Percentiles rank a stretch among this genome's conserved stretches.
phyloP scores from a whole-genome alignment of 805 yeast species.

The Hanseniaspora mollemarum region DNA sequence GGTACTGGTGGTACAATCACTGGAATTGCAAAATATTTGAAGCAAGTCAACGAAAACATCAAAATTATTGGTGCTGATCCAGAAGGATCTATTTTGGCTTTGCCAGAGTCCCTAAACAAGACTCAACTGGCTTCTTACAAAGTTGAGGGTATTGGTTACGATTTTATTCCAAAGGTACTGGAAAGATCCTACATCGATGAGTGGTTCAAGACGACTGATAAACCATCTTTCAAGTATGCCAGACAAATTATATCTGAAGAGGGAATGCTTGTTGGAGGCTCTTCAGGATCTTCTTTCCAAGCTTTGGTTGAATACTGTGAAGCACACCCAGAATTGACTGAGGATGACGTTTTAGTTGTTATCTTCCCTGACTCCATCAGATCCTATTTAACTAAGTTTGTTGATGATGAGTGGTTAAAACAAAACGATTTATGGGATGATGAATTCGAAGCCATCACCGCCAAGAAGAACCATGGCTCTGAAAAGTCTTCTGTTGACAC shows the following conservation, averaged over 20 bases:
- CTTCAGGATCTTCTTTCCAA: constrained; percentile 72
- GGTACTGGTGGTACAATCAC: constrained; percentile 90
- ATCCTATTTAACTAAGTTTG: constrained; percentile 76
- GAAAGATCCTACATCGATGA: constrained; percentile 53
- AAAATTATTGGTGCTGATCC: constrained; percentile 75
- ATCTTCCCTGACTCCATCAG: constrained; percentile 80
- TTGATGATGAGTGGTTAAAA: constrained; percentile 84
- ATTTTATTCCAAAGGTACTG: constrained; percentile 73
- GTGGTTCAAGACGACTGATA: constrained; percentile 81
- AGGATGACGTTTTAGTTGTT: constrained; percentile 64
- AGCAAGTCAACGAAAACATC: constrained; percentile 48
- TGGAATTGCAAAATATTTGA: constrained; percentile 68
- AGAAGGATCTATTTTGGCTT: constrained; percentile 71
- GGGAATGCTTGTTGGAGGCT: constrained; percentile 83
- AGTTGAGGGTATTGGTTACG: constrained; percentile 88
- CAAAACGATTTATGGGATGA: constrained; percentile 62
- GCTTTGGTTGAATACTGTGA: constrained; percentile 63
- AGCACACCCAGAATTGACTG: constrained; percentile 48
- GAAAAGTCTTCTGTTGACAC: constrained; percentile 33
- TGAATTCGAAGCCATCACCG: constrained; percentile 32
- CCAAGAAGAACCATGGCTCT: constrained; percentile 18
- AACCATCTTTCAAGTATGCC: constrained; percentile 66
- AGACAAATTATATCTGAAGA: constrained; percentile 74
- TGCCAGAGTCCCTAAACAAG: constrained; percentile 59
- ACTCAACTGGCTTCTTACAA: constrained; percentile 46